Evolutionary conservation across 75 land plant genomes (phyloP), one percentile per base, ranked within the genome.

Genomic region (Selaginella tamariscina): DNA sequence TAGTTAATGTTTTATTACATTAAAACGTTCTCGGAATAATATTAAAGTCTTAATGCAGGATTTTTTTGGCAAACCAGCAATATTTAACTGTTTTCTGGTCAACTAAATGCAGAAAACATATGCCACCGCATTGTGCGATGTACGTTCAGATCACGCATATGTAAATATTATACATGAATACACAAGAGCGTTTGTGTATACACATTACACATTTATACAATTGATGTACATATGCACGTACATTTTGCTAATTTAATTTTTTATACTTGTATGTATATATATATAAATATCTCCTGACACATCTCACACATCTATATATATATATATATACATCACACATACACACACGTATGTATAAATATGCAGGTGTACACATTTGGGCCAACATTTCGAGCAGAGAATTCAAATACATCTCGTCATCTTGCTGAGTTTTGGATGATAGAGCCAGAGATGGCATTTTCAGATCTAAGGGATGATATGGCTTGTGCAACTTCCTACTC

Each of bases 371-470:
- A 94, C 65, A 94, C 98, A 0, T 94, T 94, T 82, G 98, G 98
- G 39, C 98, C 98, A 27, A 94, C 98, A 59, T 94, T 94, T 75
- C 79, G 98, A 55, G 98, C 98, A 32, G 96, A 94, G 70, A 90
- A 94, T 59, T 90, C 96, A 0, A 83, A 94, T 65, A 94, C 98
- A 2, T 78, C 85, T 33, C 82, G 96, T 31, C 96, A 90, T 68
- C 75, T 90, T 28, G 96, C 98, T 71, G 98, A 94, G 70, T 94
- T 94, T 66, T 94, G 98, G 97, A 94, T 94, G 98, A 90, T 94
- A 66, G 98, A 94, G 77, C 98, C 98, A 24, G 98, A 94, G 78
- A 86, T 94, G 71, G 98, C 98, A 96, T 96, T 39, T 94, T 94
- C 98, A 65, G 85, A 90, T 72, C 70, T 94, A 71, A 78, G 83